These are phyloP conservation scores for Diaporthe citrichinensis DNA, from an alignment of 2,329 filamentous ascomycete genomes.

Conservation along the genomic window DNA sequence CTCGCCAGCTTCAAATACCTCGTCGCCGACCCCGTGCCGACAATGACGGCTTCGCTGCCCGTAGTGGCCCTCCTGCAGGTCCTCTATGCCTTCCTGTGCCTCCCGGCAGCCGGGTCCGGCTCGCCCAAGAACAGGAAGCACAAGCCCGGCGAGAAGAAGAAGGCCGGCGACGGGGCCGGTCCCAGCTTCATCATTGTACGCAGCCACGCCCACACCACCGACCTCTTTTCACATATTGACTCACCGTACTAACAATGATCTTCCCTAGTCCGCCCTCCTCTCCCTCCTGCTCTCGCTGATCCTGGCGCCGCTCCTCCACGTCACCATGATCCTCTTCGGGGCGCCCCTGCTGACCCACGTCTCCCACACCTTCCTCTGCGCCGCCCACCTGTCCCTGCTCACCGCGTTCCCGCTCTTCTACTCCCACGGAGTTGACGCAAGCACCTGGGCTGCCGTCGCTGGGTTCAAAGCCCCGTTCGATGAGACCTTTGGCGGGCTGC, in stretches of 20 bases:
- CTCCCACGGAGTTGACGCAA: constrained; percentile 81
- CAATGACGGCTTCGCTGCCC: constrained; percentile 50
- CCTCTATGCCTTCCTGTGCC: constrained; percentile 71
- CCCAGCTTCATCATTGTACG: constrained; percentile 63
- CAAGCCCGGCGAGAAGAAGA: constrained; percentile 66
- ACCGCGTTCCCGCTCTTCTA: constrained; percentile 87
- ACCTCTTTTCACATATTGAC: neutral
- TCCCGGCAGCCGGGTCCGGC: constrained; percentile 71
- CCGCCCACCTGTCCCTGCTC: constrained; percentile 85
- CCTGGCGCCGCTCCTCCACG: constrained; percentile 74
- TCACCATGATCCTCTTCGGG: constrained; percentile 87
- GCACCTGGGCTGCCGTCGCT: constrained; percentile 79
- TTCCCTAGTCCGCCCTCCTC: constrained; percentile 58
- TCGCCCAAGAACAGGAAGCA: constrained; percentile 62
- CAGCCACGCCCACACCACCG: constrained; percentile 33
- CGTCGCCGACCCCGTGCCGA: constrained; percentile 49
- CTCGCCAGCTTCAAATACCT: constrained; percentile 48
- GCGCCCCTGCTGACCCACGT: constrained; percentile 89
- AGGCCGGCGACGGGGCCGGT: constrained; percentile 55
- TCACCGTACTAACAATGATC: constrained; percentile 31
- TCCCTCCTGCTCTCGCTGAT: constrained; percentile 75
- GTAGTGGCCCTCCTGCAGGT: constrained; percentile 50
- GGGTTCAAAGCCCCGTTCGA: constrained; percentile 81
- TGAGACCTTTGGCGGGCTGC: constrained; percentile 83
- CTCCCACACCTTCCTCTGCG: constrained; percentile 82